phyloP scores from a whole-genome alignment of 116 monocot species.

The Papilionanthe hybrid region DNA sequence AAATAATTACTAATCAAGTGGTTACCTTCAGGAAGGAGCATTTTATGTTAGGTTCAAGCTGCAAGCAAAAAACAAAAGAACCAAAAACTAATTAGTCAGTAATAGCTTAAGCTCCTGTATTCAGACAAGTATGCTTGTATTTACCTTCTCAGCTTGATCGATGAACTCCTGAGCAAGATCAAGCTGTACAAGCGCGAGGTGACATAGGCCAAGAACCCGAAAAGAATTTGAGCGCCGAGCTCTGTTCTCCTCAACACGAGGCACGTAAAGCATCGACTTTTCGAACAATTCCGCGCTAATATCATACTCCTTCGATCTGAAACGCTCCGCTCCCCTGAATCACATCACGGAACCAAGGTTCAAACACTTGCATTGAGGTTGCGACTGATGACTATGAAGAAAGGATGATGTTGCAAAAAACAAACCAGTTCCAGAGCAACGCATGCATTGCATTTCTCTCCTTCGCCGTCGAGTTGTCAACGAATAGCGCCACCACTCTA shows the following conservation, averaged over 20 bases:
- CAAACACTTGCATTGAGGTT: background rate
- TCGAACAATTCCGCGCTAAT: slow-evolving; percentile 74
- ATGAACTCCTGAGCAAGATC: slow-evolving; percentile 83
- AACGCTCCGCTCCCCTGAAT: slow-evolving; percentile 80
- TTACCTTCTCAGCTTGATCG: slow-evolving; percentile 82
- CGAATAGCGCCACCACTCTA: slow-evolving; percentile 23
- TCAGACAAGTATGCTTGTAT: background rate
- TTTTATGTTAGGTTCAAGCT: slow-evolving; percentile 87
- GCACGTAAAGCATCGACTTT: slow-evolving; percentile 90
- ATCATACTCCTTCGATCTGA: slow-evolving; percentile 59
- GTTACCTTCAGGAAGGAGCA: slow-evolving; percentile 89
- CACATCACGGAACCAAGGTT: slow-evolving; percentile 2
- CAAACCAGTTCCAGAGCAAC: slow-evolving; percentile 87
- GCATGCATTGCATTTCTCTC: slow-evolving; percentile 73
- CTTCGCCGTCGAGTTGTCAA: slow-evolving; percentile 21
- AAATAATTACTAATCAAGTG: background rate
- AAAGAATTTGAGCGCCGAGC: slow-evolving; percentile 72
- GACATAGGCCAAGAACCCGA: slow-evolving; percentile 81
- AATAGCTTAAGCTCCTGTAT: background rate
- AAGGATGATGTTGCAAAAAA: background rate
- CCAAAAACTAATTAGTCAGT: background rate
- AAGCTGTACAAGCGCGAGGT: slow-evolving; percentile 64
- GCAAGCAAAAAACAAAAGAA: slow-evolving; percentile 12
- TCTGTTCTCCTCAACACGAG: slow-evolving; percentile 59
- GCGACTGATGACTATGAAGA: background rate